phyloP scores from a whole-genome alignment of 441 rosid species.

The Breynia disticha region DNA sequence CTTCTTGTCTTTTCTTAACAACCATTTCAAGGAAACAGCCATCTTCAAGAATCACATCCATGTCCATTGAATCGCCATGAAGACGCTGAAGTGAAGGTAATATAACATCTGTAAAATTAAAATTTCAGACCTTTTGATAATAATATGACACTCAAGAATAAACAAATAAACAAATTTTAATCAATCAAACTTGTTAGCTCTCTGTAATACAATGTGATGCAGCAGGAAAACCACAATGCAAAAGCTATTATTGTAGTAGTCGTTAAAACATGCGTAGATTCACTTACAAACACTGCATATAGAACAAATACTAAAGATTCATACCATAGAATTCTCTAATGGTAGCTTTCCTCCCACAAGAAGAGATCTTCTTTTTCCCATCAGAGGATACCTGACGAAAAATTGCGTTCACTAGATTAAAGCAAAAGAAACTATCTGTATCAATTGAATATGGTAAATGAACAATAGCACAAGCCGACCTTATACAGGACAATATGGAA shows the following conservation, averaged over 20 bases:
- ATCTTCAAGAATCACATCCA: constrained; percentile 24
- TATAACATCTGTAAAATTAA: constrained; percentile 48
- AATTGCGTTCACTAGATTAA: background rate
- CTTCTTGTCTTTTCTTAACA: constrained; percentile 20
- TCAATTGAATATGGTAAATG: background rate
- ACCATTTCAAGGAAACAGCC: constrained; percentile 20
- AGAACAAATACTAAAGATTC: background rate
- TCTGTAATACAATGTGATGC: no score
- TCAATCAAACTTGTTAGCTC: no score
- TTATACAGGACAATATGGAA: constrained; percentile 39
- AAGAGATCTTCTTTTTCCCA: constrained; percentile 30
- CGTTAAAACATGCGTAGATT: no score
- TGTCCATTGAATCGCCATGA: constrained; percentile 38
- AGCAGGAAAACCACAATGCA: no score
- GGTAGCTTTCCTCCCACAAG: constrained; percentile 63
- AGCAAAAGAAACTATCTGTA: background rate
- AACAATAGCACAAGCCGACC: constrained; percentile 21
- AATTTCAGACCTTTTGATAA: constrained; percentile 3
- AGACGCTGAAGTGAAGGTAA: constrained; percentile 81
- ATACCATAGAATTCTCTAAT: constrained; percentile 82
- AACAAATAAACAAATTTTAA: background rate
- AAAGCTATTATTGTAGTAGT: no score
- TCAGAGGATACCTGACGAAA: constrained; percentile 34
- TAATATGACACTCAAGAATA: background rate
- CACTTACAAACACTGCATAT: background rate